Evolutionary conservation across 805 yeast genomes (phyloP).

Genomic region (Nakazawaea siamensis): DNA sequence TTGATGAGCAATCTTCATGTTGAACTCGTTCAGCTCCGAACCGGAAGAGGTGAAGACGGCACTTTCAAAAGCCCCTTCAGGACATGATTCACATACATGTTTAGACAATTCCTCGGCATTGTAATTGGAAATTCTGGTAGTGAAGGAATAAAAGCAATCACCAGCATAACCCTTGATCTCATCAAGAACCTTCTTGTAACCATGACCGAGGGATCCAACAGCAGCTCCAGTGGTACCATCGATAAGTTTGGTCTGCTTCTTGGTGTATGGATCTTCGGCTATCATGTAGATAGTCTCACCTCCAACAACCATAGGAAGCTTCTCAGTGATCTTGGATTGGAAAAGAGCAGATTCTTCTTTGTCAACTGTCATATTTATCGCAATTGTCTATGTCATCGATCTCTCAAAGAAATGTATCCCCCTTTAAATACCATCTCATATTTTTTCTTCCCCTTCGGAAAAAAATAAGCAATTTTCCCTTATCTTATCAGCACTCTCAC

Average conservation of each 20-base stretch:
- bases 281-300: constrained; percentile 35
- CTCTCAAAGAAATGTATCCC: not conserved
- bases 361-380: not conserved
- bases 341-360: constrained; percentile 26
- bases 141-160: constrained; percentile 29
- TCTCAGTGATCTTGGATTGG: constrained; percentile 30
- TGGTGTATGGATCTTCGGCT: constrained; percentile 33
- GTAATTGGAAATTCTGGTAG: constrained; percentile 22
- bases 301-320: constrained; percentile 29
- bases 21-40: constrained; percentile 76
- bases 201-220: constrained; percentile 39
- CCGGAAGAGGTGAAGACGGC: constrained; percentile 59
- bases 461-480: not conserved
- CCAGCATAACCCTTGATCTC: constrained; percentile 31
- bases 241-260: constrained; percentile 23
- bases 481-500: not conserved
- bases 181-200: constrained; percentile 28
- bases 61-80: constrained; percentile 28
- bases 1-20: constrained; percentile 58
- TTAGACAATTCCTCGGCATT: constrained; percentile 34
- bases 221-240: constrained; percentile 50
- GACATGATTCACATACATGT: constrained; percentile 33
- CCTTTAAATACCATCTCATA: not conserved
- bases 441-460: not conserved
- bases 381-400: not conserved